Percentiles rank a stretch among this genome's conserved stretches.
Conservation (phyloP, 257 asterid genomes). For the Solanum pinnatisectum region DNA sequence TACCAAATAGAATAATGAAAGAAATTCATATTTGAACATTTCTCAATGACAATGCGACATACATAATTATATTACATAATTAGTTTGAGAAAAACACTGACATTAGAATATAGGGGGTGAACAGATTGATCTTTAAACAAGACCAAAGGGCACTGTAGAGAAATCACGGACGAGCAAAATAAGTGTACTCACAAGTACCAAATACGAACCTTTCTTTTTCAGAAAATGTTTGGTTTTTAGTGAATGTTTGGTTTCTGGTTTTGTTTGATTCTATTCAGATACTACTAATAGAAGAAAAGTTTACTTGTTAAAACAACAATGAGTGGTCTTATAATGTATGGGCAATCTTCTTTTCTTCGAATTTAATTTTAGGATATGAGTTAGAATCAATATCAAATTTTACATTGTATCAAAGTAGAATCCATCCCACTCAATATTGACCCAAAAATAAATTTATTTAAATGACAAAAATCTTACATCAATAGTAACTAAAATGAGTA, state of each 20-base stretch:
- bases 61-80: neutral
- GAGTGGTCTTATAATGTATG: too few species aligned
- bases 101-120: neutral
- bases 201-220: conserved; percentile 8
- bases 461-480: neutral
- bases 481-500: too few species aligned
- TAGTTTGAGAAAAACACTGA: neutral
- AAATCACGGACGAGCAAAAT: conserved; percentile 19
- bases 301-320: neutral
- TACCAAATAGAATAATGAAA: neutral
- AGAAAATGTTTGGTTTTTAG: conserved; percentile 16
- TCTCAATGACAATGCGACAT: neutral
- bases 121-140: neutral
- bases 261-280: neutral
- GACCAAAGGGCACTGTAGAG: neutral
- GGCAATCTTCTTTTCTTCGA: too few species aligned
- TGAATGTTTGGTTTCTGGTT: conserved; percentile 26
- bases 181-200: conserved; percentile 22
- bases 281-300: neutral
- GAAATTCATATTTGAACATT: neutral
- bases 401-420: neutral
- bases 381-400: too few species aligned
- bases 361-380: too few species aligned
- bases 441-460: neutral
- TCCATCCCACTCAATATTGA: too few species aligned